Evolutionary conservation across 2,329 filamentous ascomycete species (phyloP).

Genomic region (Chalaropsis ovoidea): DNA sequence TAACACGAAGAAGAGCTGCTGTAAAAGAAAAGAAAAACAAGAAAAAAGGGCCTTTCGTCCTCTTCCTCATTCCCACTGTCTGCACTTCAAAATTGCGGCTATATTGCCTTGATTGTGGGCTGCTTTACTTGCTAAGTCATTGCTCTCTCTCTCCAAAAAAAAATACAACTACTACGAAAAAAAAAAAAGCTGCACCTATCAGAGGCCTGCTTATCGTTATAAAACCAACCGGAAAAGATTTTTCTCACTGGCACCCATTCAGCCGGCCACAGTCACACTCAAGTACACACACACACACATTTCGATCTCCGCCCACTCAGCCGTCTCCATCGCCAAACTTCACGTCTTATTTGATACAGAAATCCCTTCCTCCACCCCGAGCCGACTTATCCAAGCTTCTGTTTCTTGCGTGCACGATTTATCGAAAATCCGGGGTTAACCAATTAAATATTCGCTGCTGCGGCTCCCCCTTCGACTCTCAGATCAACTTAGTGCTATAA

Average conservation of each 20-base stretch:
- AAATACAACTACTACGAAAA: not conserved
- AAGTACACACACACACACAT: too few species aligned
- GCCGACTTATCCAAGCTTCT: not conserved
- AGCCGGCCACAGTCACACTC: not conserved
- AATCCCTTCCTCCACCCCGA: not conserved
- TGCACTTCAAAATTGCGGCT: not conserved
- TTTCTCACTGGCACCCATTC: not conserved
- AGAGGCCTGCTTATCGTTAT: not conserved
- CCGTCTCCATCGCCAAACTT: not conserved
- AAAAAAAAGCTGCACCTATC: not conserved
- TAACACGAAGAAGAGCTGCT: too few species aligned
- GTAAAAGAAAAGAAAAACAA: too few species aligned
- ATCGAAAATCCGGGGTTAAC: not conserved
- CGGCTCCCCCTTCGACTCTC: not conserved
- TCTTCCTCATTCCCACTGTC: not conserved
- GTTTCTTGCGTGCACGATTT: not conserved
- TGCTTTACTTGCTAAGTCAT: not conserved
- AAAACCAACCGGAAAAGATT: not conserved
- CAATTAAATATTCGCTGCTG: not conserved
- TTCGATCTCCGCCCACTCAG: not conserved
- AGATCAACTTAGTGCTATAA: not conserved
- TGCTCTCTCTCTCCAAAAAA: slow-evolving; percentile 1
- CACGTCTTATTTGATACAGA: not conserved
- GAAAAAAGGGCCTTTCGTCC: too few species aligned
- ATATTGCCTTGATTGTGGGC: not conserved